Percentiles rank a stretch among this genome's conserved stretches.
These are phyloP conservation scores for Lobosporangium transversale DNA, from an alignment of 192 early-diverging fungal species.

Conservation along the genomic window DNA sequence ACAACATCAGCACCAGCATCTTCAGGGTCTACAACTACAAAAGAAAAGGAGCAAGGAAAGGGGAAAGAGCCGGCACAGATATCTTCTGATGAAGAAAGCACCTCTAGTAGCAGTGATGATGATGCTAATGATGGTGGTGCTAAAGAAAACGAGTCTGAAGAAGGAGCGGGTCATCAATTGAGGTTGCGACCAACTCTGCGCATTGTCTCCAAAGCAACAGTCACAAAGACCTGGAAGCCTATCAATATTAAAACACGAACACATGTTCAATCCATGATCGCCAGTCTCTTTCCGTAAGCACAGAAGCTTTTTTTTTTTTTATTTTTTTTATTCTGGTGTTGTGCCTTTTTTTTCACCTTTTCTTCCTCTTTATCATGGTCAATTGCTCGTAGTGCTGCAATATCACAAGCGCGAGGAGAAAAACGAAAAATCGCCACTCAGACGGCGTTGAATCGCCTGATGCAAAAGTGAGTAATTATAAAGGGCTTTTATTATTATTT, in stretches of 20 bases:
- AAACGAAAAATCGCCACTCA: slow-evolving; percentile 41
- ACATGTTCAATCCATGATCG: slow-evolving; percentile 26
- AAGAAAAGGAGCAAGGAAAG: not conserved
- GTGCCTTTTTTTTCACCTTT: not conserved
- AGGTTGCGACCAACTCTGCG: slow-evolving; percentile 33
- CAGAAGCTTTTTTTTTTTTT: not conserved
- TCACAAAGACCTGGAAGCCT: slow-evolving; percentile 30
- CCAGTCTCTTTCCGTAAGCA: slow-evolving; percentile 35
- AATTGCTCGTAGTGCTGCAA: slow-evolving; percentile 35
- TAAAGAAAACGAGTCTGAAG: slow-evolving; percentile 31
- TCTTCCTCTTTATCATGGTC: too few relatives aligned
- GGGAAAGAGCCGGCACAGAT: not conserved
- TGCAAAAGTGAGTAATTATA: slow-evolving; percentile 34
- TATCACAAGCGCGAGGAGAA: slow-evolving; percentile 31
- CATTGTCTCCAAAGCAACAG: slow-evolving; percentile 32
- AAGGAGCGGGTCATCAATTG: slow-evolving; percentile 21
- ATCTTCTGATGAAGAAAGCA: slow-evolving; percentile 33
- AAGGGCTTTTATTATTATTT: not conserved
- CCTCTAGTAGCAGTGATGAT: not conserved
- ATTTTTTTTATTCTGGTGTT: not conserved
- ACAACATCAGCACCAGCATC: slow-evolving; percentile 8
- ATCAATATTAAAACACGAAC: slow-evolving; percentile 34
- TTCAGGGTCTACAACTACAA: not conserved
- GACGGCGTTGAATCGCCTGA: slow-evolving; percentile 21
- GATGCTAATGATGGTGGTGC: slow-evolving; percentile 6